A percentile compares a stretch with the other conserved stretches of the same genome.
These are phyloP conservation scores for Aquanectria penicillioides DNA, from an alignment of 2,329 filamentous ascomycete species.

Conservation along the genomic window DNA sequence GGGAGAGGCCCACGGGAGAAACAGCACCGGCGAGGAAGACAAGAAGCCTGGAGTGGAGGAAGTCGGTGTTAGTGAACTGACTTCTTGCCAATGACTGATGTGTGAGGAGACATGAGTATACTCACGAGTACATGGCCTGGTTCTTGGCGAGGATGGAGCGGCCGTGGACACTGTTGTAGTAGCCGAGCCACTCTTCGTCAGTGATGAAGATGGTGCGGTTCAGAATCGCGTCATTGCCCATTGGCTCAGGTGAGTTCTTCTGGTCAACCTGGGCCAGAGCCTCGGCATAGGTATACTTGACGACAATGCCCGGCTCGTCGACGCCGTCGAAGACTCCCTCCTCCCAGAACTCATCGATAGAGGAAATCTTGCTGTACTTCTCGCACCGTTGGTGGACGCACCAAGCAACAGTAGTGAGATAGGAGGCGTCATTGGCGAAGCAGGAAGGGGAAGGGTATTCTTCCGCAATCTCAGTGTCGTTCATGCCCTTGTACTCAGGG, in stretches of 20 bases:
- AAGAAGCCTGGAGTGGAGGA: conserved; percentile 17
- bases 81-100: too few species aligned
- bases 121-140: conserved; percentile 35
- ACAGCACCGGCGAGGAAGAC: conserved; percentile 34
- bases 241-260: conserved; percentile 4
- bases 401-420: conserved; percentile 35
- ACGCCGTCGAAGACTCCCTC: conserved; percentile 24
- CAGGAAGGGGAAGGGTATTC: conserved; percentile 28
- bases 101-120: neutral
- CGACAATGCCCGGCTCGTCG: neutral
- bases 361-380: neutral
- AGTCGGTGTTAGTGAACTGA: too few species aligned
- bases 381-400: conserved; percentile 28
- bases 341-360: conserved; percentile 33
- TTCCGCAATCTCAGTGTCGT: conserved; percentile 23
- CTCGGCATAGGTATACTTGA: conserved; percentile 26
- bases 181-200: conserved; percentile 9
- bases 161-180: conserved; percentile 24
- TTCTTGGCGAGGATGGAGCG: conserved; percentile 12
- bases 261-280: conserved; percentile 26
- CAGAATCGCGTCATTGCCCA: conserved; percentile 3
- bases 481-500: conserved; percentile 34
- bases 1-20: conserved; percentile 33
- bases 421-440: conserved; percentile 23
- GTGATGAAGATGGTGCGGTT: conserved; percentile 31